Evolutionary conservation across 108 stramenopile genomes (phyloP).

Genomic region (Schizochytrium sp.): DNA sequence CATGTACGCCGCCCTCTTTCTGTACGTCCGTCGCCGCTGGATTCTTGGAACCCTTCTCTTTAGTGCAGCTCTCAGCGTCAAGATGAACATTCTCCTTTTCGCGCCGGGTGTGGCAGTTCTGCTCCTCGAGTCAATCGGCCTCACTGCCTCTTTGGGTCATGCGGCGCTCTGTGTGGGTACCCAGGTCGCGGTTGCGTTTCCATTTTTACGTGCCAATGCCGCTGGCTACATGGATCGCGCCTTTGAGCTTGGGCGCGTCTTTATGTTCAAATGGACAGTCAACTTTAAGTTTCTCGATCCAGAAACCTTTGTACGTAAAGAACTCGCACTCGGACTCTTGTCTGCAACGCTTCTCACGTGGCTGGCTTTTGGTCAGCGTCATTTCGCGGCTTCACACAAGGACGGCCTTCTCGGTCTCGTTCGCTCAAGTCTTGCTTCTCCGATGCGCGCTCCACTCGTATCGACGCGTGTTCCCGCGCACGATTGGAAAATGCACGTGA

Average conservation of each 20-base stretch:
- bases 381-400: neutral
- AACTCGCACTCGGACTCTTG: conserved; percentile 56
- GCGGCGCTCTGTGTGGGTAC: conserved; percentile 59
- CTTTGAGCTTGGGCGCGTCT: conserved; percentile 92
- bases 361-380: neutral
- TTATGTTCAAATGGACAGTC: conserved; percentile 91
- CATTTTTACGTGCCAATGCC: conserved; percentile 77
- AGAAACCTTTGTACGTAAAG: conserved; percentile 66
- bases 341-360: conserved; percentile 25
- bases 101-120: conserved; percentile 82
- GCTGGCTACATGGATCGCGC: conserved; percentile 77
- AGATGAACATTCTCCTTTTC: conserved; percentile 93
- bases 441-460: neutral
- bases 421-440: neutral
- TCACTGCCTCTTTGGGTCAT: conserved; percentile 29
- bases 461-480: neutral
- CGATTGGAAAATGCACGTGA: conserved; percentile 50
- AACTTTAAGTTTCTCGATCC: conserved; percentile 90
- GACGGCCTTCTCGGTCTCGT: neutral
- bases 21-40: conserved; percentile 67
- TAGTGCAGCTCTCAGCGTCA: conserved; percentile 81
- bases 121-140: conserved; percentile 54
- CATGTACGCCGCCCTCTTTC: conserved; percentile 60
- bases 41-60: conserved; percentile 70
- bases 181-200: conserved; percentile 76